Evolutionary conservation across 176 grass and related monocot species (phyloP).

Genomic region (Musa itinerans): DNA sequence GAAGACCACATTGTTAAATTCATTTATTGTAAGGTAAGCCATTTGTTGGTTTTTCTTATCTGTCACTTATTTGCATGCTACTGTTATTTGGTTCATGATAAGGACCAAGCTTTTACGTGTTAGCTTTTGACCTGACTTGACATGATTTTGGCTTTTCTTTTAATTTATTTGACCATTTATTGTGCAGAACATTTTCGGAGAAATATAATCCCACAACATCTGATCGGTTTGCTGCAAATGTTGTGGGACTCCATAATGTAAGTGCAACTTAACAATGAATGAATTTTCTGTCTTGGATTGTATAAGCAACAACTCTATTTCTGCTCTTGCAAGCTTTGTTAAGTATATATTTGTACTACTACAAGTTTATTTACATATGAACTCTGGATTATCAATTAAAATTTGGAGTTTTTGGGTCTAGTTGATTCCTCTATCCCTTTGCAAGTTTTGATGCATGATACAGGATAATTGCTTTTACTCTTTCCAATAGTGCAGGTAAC

Average conservation of each 20-base stretch:
- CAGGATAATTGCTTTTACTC: no score
- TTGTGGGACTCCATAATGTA: slow-evolving; percentile 80
- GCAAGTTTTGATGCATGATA: no score
- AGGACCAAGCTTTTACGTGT: not conserved
- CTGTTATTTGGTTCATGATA: not conserved
- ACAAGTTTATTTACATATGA: no score
- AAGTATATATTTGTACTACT: no score
- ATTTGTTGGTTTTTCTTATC: not conserved
- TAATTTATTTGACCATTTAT: slow-evolving; percentile 19
- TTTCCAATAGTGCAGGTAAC: no score
- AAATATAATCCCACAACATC: slow-evolving; percentile 46
- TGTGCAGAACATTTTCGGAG: slow-evolving; percentile 67
- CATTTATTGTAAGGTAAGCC: slow-evolving; percentile 78
- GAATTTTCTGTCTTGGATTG: not conserved
- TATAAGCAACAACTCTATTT: no score
- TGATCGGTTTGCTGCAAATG: slow-evolving; percentile 68
- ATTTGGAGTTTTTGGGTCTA: no score
- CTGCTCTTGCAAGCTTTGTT: no score
- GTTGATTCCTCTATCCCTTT: no score
- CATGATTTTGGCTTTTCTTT: not conserved
- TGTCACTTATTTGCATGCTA: not conserved
- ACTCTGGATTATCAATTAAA: no score
- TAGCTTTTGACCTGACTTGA: not conserved
- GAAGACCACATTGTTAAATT: slow-evolving; percentile 73
- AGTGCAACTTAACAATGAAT: slow-evolving; percentile 19